Evolutionary conservation across 192 early-diverging fungal species (phyloP), one percentile per base, ranked within the genome.

Genomic region (Entomortierella lignicola): DNA sequence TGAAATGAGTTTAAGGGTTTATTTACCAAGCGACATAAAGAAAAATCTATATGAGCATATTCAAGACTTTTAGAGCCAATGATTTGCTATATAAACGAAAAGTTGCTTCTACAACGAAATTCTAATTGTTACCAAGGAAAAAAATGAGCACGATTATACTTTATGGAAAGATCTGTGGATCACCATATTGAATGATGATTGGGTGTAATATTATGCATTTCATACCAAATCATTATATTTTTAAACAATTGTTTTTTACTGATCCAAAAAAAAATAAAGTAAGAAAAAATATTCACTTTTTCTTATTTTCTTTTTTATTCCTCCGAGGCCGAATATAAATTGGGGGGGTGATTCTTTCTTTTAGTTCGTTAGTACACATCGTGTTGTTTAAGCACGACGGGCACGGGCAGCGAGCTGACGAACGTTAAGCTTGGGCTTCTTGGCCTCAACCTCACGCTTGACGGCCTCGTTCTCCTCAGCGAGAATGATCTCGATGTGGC

Each of bases 401-500:
- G 85, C 75, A 60, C 83, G 81, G 63, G 79, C 83, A 64, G 87
- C 87, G 55, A 87, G 72, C 72, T 86, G 86, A 52, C 86, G 87
- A 69, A 73, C 77, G 73, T 87, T 89, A 42, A 89, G 80, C 58
- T 82, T 80, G 73, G 73, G 63, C 81, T 89, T 87, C 42, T 80
- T 82, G 67, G 80, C 83, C 67, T 86, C 85, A 87, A 89, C 91
- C 85, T 92, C 92, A 65, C 80, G 77, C 67, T 86, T 83, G 70
- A 97, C 94, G 72, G 86, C 87, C 87, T 93, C 91, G 71, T 90
- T 89, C 85, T 93, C 91, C 89, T 99, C 96, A 68, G 91, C 88
- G 81, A 96, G 89, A 77, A 94, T 95, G 63, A 99, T 85, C 91
- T 99, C 97, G 77, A 97, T 92, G 91, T 99, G 96, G 85, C 94